A percentile compares a stretch with the other conserved stretches of the same genome.
Conservation (phyloP, 306 rosid species). For the Quercus bicolor region DNA sequence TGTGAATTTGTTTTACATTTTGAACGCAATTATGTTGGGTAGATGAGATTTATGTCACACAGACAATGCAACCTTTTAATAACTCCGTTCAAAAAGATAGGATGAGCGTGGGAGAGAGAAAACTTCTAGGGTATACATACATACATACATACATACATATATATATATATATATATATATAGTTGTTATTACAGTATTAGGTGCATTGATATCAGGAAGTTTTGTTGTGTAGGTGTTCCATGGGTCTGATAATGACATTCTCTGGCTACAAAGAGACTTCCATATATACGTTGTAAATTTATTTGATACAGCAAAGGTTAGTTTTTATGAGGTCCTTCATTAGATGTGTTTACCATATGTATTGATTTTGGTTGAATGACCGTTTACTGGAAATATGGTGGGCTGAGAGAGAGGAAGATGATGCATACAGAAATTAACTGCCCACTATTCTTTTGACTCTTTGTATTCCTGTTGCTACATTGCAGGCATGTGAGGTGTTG, state of each 20-base stretch:
- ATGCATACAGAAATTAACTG: slow-evolving; percentile 16
- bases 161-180: neutral
- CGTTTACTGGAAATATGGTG: neutral
- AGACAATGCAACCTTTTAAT: neutral
- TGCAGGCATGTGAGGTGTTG: slow-evolving; percentile 93
- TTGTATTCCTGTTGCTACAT: slow-evolving; percentile 12
- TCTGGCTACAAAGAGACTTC: slow-evolving; percentile 95
- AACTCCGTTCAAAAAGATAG: neutral
- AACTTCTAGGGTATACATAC: neutral
- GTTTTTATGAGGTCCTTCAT: slow-evolving; percentile 5
- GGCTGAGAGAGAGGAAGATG: neutral
- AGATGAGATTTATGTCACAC: neutral
- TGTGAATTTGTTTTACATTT: slow-evolving; percentile 12
- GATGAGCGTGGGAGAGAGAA: neutral
- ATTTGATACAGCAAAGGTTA: slow-evolving; percentile 89
- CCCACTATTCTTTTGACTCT: slow-evolving; percentile 1
- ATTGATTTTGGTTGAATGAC: slow-evolving; percentile 1
- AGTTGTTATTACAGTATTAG: neutral
- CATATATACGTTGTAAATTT: slow-evolving; percentile 83
- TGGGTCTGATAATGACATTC: slow-evolving; percentile 89
- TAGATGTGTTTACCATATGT: slow-evolving; percentile 6
- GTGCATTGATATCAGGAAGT: slow-evolving; percentile 17
- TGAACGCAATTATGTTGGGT: neutral
- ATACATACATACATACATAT: neutral
- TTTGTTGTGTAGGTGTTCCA: slow-evolving; percentile 76